Base-by-base conservation (phyloP, 2,329 filamentous ascomycete genomes). In the Exserohilum rostratum region DNA sequence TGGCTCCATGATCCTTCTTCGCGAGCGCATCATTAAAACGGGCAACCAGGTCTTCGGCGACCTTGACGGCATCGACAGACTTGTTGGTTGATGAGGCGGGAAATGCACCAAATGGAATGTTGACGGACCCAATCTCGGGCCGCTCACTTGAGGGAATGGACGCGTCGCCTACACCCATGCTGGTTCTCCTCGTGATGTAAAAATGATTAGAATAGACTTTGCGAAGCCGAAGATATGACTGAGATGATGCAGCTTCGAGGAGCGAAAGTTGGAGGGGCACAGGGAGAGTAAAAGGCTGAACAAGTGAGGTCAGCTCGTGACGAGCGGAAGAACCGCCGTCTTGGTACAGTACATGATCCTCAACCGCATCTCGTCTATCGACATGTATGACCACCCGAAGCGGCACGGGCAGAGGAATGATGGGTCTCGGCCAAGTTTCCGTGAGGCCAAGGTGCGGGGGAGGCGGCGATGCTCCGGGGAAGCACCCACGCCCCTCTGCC, bases 121-220 rank as follows among this genome's bases (percentile, higher is more conserved):
- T 86, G 67, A 82, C 68, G 0, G 84, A 87, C 46, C 85, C 85
- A 0, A 82, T 79, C 62, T 78, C 77, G 37, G 78, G 70, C 17
- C 80, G 76, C 39, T 80, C 70, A 55, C 74, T 74, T 1, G 80
- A 80, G n/a, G 68, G 63, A 22, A 68, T 64, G 10, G 60, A 56
- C 9, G 49, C 54, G 38, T 66, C 63, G 33, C 64, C 61, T 46
- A 62, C 52, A 37, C 66, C 66, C 66, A 69, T 69, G 46, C 43
- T 56, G 38, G 37, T 12, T 47, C 18, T 43, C 22, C 15, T 35
- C 18, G 15, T 45, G 37, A 17, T 30, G 42, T 37, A 38, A 20
- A n/a, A n/a, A 31, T 15, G 18, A 18, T 22, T 13, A 12, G 22
- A 34, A 39, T 33, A 27, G 55, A 47, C 12, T 20, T 7, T 29